Conservation (phyloP, 805 yeast genomes). For the Starmerella etchellsii region DNA sequence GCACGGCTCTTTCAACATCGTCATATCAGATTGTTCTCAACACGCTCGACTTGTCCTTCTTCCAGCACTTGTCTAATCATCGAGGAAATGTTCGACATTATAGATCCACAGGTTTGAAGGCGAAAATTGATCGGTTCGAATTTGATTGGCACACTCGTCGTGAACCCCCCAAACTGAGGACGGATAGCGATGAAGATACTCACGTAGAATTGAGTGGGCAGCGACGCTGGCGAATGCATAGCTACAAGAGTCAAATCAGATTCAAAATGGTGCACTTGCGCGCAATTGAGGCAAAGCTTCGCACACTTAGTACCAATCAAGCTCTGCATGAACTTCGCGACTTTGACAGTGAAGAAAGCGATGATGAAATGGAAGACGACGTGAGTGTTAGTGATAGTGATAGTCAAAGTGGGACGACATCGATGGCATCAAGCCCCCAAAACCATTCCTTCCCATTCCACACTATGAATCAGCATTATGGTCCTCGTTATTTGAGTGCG, state of each 20-base stretch:
- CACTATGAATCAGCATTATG: conserved; percentile 1
- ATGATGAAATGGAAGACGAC: conserved; percentile 25
- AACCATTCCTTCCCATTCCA: background rate
- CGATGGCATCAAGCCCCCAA: no score
- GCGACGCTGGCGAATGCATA: conserved; percentile 37
- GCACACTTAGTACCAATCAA: conserved; percentile 8
- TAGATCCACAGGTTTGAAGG: conserved; percentile 55
- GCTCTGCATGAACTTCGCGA: conserved; percentile 9
- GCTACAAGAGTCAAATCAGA: conserved; percentile 59
- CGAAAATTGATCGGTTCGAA: conserved; percentile 39
- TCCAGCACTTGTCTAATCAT: conserved; percentile 29
- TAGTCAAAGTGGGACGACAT: background rate
- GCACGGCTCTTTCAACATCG: conserved; percentile 43
- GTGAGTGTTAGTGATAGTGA: conserved; percentile 6
- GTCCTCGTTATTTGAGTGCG: conserved; percentile 12
- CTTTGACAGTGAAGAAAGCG: conserved; percentile 3
- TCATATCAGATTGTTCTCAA: conserved; percentile 63
- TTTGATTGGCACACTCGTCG: conserved; percentile 56
- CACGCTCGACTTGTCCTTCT: conserved; percentile 65
- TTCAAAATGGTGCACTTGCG: conserved; percentile 57
- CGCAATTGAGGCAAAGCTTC: conserved; percentile 47
- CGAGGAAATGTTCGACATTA: conserved; percentile 27
- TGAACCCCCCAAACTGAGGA: conserved; percentile 30
- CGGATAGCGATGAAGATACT: conserved; percentile 1
- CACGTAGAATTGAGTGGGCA: conserved; percentile 8